Percentiles rank a stretch among this genome's conserved stretches.
phyloP scores from a whole-genome alignment of 2,329 filamentous ascomycete genomes.

The Verticillium zaregamsianum region DNA sequence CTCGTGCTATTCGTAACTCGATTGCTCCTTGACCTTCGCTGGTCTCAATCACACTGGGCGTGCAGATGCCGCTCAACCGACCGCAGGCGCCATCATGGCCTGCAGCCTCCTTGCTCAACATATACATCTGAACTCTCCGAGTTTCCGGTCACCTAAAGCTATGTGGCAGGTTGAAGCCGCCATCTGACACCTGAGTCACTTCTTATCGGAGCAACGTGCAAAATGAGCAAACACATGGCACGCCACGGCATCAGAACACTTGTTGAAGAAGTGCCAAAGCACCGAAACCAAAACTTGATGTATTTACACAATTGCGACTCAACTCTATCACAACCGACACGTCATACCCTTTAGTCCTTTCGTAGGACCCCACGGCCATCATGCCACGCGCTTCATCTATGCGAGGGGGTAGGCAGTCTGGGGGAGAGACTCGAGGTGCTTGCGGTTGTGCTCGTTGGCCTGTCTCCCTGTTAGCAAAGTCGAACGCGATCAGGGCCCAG shows the following conservation, averaged over 20 bases:
- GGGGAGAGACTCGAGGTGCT: constrained; percentile 77
- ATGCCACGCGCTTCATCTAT: constrained; percentile 21
- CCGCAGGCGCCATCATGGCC: no score
- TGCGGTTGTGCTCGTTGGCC: constrained; percentile 87
- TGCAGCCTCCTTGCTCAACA: no score
- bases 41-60: no score
- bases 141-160: no score
- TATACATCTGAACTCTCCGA: no score
- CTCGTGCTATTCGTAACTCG: no score
- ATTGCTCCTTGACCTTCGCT: no score
- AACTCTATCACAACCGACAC: neutral
- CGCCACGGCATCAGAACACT: neutral
- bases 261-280: constrained; percentile 1
- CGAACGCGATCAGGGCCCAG: neutral
- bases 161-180: no score
- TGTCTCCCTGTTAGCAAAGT: constrained; percentile 29
- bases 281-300: constrained; percentile 10
- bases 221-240: neutral
- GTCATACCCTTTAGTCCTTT: neutral
- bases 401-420: constrained; percentile 76
- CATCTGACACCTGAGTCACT: no score
- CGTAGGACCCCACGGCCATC: neutral
- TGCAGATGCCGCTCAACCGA: no score
- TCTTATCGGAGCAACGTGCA: neutral
- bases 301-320: constrained; percentile 11